Percentiles rank a stretch among this genome's conserved stretches.
phyloP scores from a whole-genome alignment of 768 basidiomycete genomes.

The Holtermannia corniformis region DNA sequence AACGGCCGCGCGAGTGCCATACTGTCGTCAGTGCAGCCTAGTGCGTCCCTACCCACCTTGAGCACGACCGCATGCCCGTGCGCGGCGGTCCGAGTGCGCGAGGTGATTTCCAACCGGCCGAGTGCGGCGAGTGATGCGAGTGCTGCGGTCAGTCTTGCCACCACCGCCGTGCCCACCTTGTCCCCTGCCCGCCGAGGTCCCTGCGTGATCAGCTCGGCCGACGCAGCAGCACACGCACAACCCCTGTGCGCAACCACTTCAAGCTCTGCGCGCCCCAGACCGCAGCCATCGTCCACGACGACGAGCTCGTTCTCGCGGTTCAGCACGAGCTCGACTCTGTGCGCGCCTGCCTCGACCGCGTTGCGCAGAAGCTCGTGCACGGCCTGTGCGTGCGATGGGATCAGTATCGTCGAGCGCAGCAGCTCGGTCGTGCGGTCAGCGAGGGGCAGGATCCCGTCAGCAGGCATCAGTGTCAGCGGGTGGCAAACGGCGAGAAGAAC shows the following conservation, averaged over 20 bases:
- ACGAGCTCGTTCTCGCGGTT: slow-evolving; percentile 62
- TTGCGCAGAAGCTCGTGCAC: slow-evolving; percentile 84
- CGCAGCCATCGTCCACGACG: slow-evolving; percentile 75
- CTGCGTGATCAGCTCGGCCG: no score
- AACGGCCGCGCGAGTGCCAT: slow-evolving; percentile 57
- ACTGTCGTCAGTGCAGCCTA: slow-evolving; percentile 1
- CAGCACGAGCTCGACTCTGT: slow-evolving; percentile 59
- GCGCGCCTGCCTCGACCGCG: slow-evolving; percentile 69
- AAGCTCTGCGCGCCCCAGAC: slow-evolving; percentile 59
- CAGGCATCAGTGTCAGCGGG: no score
- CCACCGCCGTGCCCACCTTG: slow-evolving; percentile 55
- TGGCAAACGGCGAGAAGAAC: no score
- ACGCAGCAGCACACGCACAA: no score
- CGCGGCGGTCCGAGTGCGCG: slow-evolving; percentile 55
- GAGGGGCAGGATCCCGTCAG: slow-evolving; percentile 42
- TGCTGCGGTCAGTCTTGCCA: slow-evolving; percentile 46
- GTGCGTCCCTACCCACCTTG: no score
- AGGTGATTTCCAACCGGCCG: slow-evolving; percentile 69
- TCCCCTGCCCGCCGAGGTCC: slow-evolving; percentile 81
- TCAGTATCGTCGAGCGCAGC: slow-evolving; percentile 71
- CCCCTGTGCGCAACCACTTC: background rate
- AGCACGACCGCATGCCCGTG: slow-evolving; percentile 68
- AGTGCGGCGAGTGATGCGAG: slow-evolving; percentile 74
- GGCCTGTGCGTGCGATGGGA: slow-evolving; percentile 71
- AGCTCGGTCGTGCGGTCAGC: slow-evolving; percentile 54